phyloP scores from a whole-genome alignment of 73 alveolate genomes.

The Tetrahymena thermophila region DNA sequence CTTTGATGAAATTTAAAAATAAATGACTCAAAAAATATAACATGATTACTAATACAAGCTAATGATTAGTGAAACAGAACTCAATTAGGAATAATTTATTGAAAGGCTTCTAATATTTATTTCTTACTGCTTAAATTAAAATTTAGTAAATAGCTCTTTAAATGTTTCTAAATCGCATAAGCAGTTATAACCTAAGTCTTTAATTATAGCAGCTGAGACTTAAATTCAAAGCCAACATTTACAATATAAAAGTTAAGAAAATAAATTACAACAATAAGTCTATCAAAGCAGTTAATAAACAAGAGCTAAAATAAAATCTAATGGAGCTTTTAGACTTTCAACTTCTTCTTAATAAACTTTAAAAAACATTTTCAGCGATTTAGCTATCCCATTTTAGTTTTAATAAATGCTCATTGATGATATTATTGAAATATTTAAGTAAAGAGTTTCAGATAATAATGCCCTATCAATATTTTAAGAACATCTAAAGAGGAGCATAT shows the following conservation, averaged over 20 bases:
- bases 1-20: background rate
- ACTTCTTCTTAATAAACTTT: background rate
- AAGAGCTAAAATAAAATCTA: background rate
- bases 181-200: background rate
- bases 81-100: background rate
- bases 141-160: background rate
- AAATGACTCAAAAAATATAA: background rate
- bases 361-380: background rate
- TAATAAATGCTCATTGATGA: background rate
- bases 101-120: background rate
- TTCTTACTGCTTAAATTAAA: background rate
- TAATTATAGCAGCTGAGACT: background rate
- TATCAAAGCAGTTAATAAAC: background rate
- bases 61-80: background rate
- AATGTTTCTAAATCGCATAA: background rate
- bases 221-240: background rate
- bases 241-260: background rate
- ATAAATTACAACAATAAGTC: background rate
- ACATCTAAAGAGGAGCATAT: background rate
- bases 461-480: background rate
- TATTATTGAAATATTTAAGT: background rate
- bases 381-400: background rate
- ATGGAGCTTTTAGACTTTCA: background rate
- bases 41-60: background rate
- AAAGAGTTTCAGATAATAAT: background rate